These are phyloP conservation scores for Xylaria venustula DNA, from an alignment of 495 filamentous ascomycete genomes.

Conservation along the genomic window DNA sequence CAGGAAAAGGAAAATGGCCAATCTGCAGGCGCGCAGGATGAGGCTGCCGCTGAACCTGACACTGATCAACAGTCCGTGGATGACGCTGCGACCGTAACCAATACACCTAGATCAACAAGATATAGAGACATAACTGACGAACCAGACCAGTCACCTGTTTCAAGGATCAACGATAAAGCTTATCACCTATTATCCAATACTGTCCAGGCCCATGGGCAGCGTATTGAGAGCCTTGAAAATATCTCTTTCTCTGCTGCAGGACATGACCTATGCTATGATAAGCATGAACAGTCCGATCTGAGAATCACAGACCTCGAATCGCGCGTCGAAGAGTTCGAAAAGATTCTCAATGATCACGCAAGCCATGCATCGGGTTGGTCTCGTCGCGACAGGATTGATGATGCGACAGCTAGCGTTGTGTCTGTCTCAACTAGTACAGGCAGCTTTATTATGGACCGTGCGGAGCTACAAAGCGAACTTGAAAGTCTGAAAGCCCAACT, in stretches of 20 bases:
- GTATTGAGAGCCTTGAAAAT: slow-evolving; percentile 60
- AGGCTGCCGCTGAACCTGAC: slow-evolving; percentile 12
- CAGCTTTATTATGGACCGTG: slow-evolving; percentile 27
- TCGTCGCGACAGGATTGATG: slow-evolving; percentile 30
- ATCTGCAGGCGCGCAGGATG: slow-evolving; percentile 24
- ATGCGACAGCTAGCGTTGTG: slow-evolving; percentile 39
- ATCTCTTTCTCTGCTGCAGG: slow-evolving; percentile 55
- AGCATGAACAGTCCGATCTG: slow-evolving; percentile 56
- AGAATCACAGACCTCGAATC: slow-evolving; percentile 61
- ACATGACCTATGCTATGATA: slow-evolving; percentile 59
- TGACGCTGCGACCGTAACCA: slow-evolving; percentile 25
- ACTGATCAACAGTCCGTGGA: slow-evolving; percentile 21
- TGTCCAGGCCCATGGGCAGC: slow-evolving; percentile 50
- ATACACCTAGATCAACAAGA: slow-evolving; percentile 26
- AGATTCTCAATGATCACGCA: slow-evolving; percentile 46
- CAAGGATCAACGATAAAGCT: slow-evolving; percentile 20
- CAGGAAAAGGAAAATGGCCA: slow-evolving; percentile 19
- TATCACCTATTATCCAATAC: slow-evolving; percentile 37
- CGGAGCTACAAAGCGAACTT: slow-evolving; percentile 50
- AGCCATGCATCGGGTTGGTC: slow-evolving; percentile 37
- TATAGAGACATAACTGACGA: slow-evolving; percentile 21
- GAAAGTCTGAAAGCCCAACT: slow-evolving; percentile 57
- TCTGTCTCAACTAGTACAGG: slow-evolving; percentile 47
- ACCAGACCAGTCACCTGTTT: slow-evolving; percentile 22
- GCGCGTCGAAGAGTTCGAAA: slow-evolving; percentile 60